Conservation (phyloP, 805 yeast genomes). For the Nakazawaea ambrosiae region DNA sequence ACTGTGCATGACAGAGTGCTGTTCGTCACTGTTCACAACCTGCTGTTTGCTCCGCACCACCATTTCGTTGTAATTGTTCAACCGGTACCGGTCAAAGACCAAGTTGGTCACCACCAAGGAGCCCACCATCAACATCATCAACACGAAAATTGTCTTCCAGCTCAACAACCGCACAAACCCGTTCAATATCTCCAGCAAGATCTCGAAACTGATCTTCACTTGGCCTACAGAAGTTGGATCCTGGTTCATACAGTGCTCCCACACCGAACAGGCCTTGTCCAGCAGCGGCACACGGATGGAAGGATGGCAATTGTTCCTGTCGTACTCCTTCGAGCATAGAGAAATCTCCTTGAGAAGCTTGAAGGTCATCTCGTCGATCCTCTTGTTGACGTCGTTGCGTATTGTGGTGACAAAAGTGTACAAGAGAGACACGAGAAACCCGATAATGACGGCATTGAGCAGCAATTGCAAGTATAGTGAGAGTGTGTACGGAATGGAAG, state of each 20-base stretch:
- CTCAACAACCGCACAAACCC: conserved; percentile 67
- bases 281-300: conserved; percentile 66
- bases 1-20: too few species aligned
- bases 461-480: conserved; percentile 33
- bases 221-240: conserved; percentile 61
- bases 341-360: conserved; percentile 60
- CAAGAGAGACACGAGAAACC: conserved; percentile 24
- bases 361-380: conserved; percentile 54
- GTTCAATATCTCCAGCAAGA: conserved; percentile 76
- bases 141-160: conserved; percentile 55
- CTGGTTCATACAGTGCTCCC: conserved; percentile 79
- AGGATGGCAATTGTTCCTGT: conserved; percentile 64
- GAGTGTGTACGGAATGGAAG: conserved; percentile 32
- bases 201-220: conserved; percentile 71
- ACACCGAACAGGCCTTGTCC: conserved; percentile 58
- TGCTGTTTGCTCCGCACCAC: too few species aligned
- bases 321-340: conserved; percentile 61
- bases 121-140: conserved; percentile 41
- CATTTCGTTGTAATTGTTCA: conserved; percentile 25
- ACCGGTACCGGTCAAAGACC: conserved; percentile 32
- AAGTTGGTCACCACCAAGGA: conserved; percentile 44
- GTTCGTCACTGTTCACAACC: too few species aligned
- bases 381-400: conserved; percentile 56
- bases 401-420: conserved; percentile 26
- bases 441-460: conserved; percentile 26